Base-by-base conservation (phyloP, 2,329 filamentous ascomycete species). In the Phoma sp. region DNA sequence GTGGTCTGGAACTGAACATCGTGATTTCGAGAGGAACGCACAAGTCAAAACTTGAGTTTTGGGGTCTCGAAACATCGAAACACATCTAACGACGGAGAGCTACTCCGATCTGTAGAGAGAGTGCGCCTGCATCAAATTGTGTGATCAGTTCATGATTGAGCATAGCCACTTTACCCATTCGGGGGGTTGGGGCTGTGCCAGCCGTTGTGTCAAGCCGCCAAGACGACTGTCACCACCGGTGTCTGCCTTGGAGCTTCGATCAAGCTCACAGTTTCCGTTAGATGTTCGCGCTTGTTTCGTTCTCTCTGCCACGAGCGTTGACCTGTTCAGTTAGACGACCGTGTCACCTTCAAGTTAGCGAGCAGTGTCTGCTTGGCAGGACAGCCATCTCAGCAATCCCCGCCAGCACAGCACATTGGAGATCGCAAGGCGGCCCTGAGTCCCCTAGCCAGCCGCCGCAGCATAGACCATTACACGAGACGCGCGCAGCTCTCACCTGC, bases 351-450 rank as follows among this genome's bases (percentile, higher is more conserved):
- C 58, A 58, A 47, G 41, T 35, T 39, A 48, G 61, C 56, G 49
- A 54, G 57, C 58, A 62, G 45, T 56, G 53, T 58, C 53, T 54
- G 62, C 63, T 72, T 70, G 67, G 71, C 70, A 62, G 22, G 54
- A 58, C 65, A 63, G 62, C 65, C 60, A 53, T 68, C 61, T 46
- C 60, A 60, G 62, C 65, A 55, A 47, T 57, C 57, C 64, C 57
- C 61, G 58, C 55, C 61, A 61, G 60, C 68, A 44, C 43, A 47
- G 15, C 29, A 31, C 12, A 10, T 54, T 61, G 60, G 56, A 59
- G 35, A 60, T 62, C 51, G 58, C 60, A 51, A 72, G 68, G 74
- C 71, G 69, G 72, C 72, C 72, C 74, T 73, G 69, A 73, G 62
- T 24, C 22, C 62, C 58, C 61, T 64, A 55, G 32, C 50, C 55